These are phyloP conservation scores for Populus tomentosa DNA, from an alignment of 441 rosid genomes.

Conservation along the genomic window DNA sequence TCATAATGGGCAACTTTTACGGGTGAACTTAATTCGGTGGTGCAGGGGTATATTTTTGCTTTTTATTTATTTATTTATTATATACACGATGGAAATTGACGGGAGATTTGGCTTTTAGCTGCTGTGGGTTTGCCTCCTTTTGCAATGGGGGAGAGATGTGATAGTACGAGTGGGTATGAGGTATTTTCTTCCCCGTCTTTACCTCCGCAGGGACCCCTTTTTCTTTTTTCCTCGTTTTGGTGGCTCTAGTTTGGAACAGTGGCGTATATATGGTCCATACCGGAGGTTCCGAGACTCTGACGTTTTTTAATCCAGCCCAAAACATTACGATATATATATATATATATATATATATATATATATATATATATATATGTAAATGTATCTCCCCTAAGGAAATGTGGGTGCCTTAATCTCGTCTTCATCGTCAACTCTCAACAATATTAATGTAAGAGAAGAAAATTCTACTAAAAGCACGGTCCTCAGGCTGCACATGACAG, in stretches of 20 bases:
- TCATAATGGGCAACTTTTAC: constrained; percentile 14
- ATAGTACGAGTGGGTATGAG: background rate
- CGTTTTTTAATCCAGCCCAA: constrained; percentile 4
- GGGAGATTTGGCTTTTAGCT: constrained; percentile 37
- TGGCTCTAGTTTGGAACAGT: constrained; percentile 9
- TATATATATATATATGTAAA: too few species aligned
- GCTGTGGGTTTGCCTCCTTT: constrained; percentile 9
- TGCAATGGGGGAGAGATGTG: background rate
- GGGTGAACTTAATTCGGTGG: constrained; percentile 15
- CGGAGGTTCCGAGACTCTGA: constrained; percentile 27
- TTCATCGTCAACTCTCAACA: background rate
- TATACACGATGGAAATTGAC: constrained; percentile 26
- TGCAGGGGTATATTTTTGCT: constrained; percentile 13
- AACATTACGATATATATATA: too few species aligned
- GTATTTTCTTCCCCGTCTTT: constrained; percentile 18
- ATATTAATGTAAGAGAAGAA: background rate
- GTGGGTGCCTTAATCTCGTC: background rate
- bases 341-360: background rate
- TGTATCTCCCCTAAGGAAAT: background rate
- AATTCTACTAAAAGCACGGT: too few species aligned
- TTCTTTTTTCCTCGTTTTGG: background rate
- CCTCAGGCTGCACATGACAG: too few species aligned
- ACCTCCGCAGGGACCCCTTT: background rate
- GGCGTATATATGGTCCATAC: constrained; percentile 19
- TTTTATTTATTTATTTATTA: background rate